Evolutionary conservation across 1,284 basidiomycete genomes (phyloP).

Genomic region (Cystobasidiaceae sp.): DNA sequence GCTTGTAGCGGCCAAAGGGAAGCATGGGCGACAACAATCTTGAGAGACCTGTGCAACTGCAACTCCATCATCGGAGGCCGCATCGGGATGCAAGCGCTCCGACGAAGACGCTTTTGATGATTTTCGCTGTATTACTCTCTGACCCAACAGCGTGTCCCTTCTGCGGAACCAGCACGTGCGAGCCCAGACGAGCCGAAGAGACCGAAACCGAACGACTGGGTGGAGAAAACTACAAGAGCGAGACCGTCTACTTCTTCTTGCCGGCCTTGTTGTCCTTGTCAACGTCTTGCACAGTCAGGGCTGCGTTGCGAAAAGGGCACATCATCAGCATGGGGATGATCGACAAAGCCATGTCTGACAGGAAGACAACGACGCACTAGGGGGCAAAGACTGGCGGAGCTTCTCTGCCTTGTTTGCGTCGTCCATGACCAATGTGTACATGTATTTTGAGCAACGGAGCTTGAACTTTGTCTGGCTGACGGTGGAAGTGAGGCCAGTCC

Average conservation of each 20-base stretch:
- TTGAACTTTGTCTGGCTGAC: conserved; percentile 94
- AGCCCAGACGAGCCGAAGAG: not conserved
- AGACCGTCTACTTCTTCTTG: conserved; percentile 35
- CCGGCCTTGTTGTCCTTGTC: conserved; percentile 37
- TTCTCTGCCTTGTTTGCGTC: conserved; percentile 99
- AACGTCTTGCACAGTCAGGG: conserved; percentile 41
- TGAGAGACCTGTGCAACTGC: too few species aligned
- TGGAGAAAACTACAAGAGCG: not conserved
- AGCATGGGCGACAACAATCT: too few species aligned
- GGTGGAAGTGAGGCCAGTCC: conserved; percentile 51
- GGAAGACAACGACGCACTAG: conserved; percentile 58
- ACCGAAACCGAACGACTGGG: not conserved
- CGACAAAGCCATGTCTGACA: not conserved
- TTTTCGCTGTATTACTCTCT: too few species aligned
- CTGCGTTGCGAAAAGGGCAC: conserved; percentile 14
- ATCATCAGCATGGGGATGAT: not conserved
- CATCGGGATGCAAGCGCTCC: too few species aligned
- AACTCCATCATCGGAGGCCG: too few species aligned
- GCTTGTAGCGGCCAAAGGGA: too few species aligned
- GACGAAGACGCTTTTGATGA: too few species aligned
- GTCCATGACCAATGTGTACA: conserved; percentile 93
- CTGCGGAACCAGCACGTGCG: too few species aligned
- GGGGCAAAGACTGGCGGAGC: conserved; percentile 90
- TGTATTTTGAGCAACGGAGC: conserved; percentile 87
- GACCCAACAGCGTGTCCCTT: too few species aligned